Evolutionary conservation across 345 rosid species (phyloP).

Genomic region (Brassica carinata): DNA sequence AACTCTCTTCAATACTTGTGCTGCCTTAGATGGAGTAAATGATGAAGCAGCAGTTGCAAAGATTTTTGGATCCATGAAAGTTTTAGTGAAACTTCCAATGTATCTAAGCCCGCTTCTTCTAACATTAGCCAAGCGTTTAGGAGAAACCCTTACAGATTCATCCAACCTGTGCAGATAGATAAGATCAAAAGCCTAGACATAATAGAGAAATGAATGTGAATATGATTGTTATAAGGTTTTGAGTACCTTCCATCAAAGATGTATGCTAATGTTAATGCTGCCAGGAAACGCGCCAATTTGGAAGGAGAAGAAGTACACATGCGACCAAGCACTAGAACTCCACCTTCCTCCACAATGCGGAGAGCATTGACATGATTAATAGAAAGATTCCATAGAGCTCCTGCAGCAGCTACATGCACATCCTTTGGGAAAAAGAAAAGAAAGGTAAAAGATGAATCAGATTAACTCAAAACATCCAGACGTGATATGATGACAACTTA

Average conservation of each 20-base stretch:
- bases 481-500: conserved; percentile 2
- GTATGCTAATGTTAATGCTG: conserved; percentile 80
- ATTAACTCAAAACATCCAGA: neutral
- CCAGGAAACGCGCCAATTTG: conserved; percentile 81
- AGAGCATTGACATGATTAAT: conserved; percentile 69
- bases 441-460: neutral
- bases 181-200: conserved; percentile 8
- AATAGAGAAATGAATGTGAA: conserved; percentile 55
- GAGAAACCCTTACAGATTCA: too few species aligned
- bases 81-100: conserved; percentile 54
- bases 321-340: conserved; percentile 61
- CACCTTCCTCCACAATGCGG: conserved; percentile 73
- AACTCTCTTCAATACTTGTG: conserved; percentile 71
- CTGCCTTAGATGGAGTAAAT: conserved; percentile 64
- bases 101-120: conserved; percentile 65
- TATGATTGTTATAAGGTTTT: too few species aligned
- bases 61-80: conserved; percentile 61
- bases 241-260: conserved; percentile 83
- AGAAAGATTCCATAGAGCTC: conserved; percentile 91
- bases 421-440: conserved; percentile 48
- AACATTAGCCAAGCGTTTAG: conserved; percentile 54
- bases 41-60: conserved; percentile 70
- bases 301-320: conserved; percentile 66
- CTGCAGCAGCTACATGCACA: conserved; percentile 87
- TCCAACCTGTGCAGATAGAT: conserved; percentile 58